Conservation (phyloP, 2,329 filamentous ascomycete species). For the Aspergillus sergii region DNA sequence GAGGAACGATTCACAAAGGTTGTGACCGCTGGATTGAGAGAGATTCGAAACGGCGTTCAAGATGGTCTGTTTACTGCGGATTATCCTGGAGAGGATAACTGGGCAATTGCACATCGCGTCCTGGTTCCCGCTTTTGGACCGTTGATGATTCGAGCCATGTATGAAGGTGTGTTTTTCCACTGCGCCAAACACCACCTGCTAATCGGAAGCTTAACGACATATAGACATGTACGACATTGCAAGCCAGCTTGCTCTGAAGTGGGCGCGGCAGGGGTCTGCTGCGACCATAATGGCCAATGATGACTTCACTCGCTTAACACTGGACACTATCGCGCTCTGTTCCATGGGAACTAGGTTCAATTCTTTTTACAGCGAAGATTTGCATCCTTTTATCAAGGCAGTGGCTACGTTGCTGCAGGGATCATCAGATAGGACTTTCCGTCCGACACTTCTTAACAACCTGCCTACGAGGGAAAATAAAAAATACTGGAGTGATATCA, state of each 20-base stretch:
- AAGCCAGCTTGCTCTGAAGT: slow-evolving; percentile 44
- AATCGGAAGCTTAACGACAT: background rate
- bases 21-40: slow-evolving; percentile 51
- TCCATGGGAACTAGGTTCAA: slow-evolving; percentile 76
- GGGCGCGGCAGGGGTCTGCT: slow-evolving; percentile 54
- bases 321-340: slow-evolving; percentile 73
- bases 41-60: slow-evolving; percentile 63
- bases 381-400: slow-evolving; percentile 70
- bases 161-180: slow-evolving; percentile 31
- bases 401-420: slow-evolving; percentile 68
- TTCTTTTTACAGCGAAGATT: slow-evolving; percentile 68
- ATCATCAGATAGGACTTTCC: slow-evolving; percentile 53
- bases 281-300: slow-evolving; percentile 62
- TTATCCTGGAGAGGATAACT: slow-evolving; percentile 54
- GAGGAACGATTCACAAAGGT: slow-evolving; percentile 68
- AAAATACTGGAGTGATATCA: slow-evolving; percentile 35
- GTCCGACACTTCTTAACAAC: slow-evolving; percentile 50
- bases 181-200: background rate
- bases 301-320: slow-evolving; percentile 71
- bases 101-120: slow-evolving; percentile 63
- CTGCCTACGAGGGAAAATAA: slow-evolving; percentile 43
- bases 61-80: slow-evolving; percentile 68
- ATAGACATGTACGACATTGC: slow-evolving; percentile 46
- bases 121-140: slow-evolving; percentile 53
- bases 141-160: slow-evolving; percentile 48